Evolutionary conservation across 106 monocot species (phyloP), one percentile per base, ranked within the genome.

Genomic region (Acorus gramineus): DNA sequence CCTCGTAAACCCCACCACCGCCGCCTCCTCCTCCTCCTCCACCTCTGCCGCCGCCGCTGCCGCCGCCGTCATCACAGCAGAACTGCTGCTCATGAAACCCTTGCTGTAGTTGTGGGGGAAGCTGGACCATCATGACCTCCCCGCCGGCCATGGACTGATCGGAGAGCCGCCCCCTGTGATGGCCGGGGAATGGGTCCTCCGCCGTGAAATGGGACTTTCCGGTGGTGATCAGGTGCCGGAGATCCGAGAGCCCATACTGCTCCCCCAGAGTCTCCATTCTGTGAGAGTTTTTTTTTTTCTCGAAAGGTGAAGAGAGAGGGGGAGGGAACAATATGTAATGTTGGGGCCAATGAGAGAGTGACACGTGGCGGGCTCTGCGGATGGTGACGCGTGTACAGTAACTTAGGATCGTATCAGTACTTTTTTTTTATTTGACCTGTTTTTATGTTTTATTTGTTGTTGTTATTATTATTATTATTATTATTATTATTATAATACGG

Each of bases 191-290:
- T 7, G 4, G 8, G 6, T 6, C 12, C 43, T 7, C 51, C 42
- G 69, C 50, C 49, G 49, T 49, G 6, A 14, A 51, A 48, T 2
- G 57, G 47, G 55, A 8, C 0, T 49, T 11, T 11, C 49, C 56
- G 8, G 61, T 53, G 47, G 61, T 53, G 47, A 62, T 61, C n/a
- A 61, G 67, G 6, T 74, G 74, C 47, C 67, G 66, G 67, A 74
- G 60, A 50, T 67, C 61, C 49, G 67, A 66, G 44, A 55, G 55
- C 3, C 47, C 47, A 46, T 74, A 74, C 54, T 67, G 67, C 45
- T 66, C 61, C n/a, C 54, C 61, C 6, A 61, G 1, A 28, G 28
- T 1, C 28, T 28, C 28, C 28, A 28, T 28, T 28, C 1, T 28
- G 28, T 28, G n/a, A n/a, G n/a, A n/a, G n/a, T 28, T 28, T 28